phyloP scores from a whole-genome alignment of 2,329 filamentous ascomycete genomes.

The Stemphylium beticola region DNA sequence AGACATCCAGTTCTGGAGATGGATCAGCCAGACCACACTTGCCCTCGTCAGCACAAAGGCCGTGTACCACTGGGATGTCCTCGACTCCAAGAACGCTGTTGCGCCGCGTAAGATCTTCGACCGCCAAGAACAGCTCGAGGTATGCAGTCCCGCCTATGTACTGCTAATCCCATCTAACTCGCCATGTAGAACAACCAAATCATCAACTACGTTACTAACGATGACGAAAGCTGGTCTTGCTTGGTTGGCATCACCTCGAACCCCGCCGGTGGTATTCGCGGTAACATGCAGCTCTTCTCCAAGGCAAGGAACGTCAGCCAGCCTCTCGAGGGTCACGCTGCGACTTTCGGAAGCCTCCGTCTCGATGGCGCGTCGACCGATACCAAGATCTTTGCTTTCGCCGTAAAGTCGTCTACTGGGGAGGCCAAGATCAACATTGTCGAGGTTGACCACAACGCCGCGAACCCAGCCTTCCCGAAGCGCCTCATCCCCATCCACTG shows the following conservation, averaged over 20 bases:
- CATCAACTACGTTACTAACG: slow-evolving; percentile 98
- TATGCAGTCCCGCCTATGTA: slow-evolving; percentile 55
- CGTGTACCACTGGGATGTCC: slow-evolving; percentile 98
- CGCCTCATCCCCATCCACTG: slow-evolving; percentile 98
- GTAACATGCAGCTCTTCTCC: slow-evolving; percentile 96
- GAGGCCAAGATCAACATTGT: slow-evolving; percentile 93
- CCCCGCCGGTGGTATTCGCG: slow-evolving; percentile 90
- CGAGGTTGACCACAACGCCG: slow-evolving; percentile 91
- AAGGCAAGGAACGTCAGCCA: slow-evolving; percentile 96
- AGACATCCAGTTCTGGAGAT: slow-evolving; percentile 99
- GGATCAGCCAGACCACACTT: slow-evolving; percentile 88
- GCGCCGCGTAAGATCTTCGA: slow-evolving; percentile 89
- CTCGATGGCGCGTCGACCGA: slow-evolving; percentile 88
- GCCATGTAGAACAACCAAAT: slow-evolving; percentile 83
- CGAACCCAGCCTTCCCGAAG: slow-evolving; percentile 89
- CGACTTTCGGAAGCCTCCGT: slow-evolving; percentile 87
- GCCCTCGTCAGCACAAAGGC: slow-evolving; percentile 89
- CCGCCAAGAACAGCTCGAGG: slow-evolving; percentile 85
- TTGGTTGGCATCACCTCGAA: slow-evolving; percentile 95
- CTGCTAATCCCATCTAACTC: slow-evolving; percentile 17
- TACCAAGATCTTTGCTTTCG: slow-evolving; percentile 96
- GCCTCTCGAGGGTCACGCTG: slow-evolving; percentile 95
- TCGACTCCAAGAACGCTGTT: slow-evolving; percentile 77
- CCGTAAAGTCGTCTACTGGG: slow-evolving; percentile 84
- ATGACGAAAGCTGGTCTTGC: slow-evolving; percentile 97